Conservation (phyloP, 192 early-diverging fungal species). For the Phycomyces blakesleeanus region DNA sequence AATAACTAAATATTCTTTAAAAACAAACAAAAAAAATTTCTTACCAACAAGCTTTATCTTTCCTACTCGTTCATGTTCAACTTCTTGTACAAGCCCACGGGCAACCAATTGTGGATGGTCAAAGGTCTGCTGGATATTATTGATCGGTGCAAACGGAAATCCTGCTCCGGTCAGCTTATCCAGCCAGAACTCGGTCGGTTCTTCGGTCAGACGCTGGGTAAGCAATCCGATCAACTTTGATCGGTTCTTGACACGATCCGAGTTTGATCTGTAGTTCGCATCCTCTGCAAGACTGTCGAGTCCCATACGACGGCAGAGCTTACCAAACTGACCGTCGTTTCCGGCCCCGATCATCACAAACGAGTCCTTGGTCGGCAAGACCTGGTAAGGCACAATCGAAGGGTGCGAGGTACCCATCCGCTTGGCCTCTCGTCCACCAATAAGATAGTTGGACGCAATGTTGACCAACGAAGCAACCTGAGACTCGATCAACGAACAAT, state of each 20-base stretch:
- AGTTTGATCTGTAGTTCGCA: slow-evolving; percentile 62
- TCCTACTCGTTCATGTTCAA: slow-evolving; percentile 81
- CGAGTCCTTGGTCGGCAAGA: slow-evolving; percentile 73
- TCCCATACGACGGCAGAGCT: slow-evolving; percentile 56
- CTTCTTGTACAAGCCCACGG: slow-evolving; percentile 68
- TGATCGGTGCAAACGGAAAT: slow-evolving; percentile 82
- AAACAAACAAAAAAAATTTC: not conserved
- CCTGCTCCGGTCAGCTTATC: slow-evolving; percentile 59
- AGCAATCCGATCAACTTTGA: slow-evolving; percentile 59
- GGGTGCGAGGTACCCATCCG: slow-evolving; percentile 87
- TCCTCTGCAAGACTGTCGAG: slow-evolving; percentile 45
- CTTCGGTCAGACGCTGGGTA: slow-evolving; percentile 38
- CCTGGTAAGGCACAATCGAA: slow-evolving; percentile 92
- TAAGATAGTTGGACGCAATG: slow-evolving; percentile 83
- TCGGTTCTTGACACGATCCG: slow-evolving; percentile 70
- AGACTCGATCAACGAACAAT: slow-evolving; percentile 83
- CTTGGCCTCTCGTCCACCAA: slow-evolving; percentile 73
- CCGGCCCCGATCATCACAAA: slow-evolving; percentile 87
- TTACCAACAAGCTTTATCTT: slow-evolving; percentile 70
- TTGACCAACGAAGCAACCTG: slow-evolving; percentile 89
- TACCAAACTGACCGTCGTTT: slow-evolving; percentile 81
- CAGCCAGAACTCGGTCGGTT: slow-evolving; percentile 62
- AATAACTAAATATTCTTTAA: too few relatives aligned
- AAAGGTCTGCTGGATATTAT: slow-evolving; percentile 75
- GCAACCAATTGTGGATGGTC: slow-evolving; percentile 68